Conservation (phyloP, 2,329 filamentous ascomycete genomes). For the Colletotrichum caudatum region DNA sequence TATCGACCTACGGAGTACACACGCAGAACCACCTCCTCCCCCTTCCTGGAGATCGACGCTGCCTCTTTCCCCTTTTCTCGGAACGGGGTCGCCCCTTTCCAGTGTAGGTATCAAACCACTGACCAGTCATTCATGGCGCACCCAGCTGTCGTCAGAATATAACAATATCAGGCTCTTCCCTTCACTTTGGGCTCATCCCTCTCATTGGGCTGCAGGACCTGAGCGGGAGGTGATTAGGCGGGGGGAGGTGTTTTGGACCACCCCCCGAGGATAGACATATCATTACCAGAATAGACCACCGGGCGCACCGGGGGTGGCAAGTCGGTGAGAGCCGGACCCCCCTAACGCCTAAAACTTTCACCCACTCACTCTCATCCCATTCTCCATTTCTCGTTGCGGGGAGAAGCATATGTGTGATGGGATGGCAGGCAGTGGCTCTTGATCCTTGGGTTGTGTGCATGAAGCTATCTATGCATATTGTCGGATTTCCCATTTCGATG, state of each 20-base stretch:
- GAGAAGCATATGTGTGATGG: conserved; percentile 8
- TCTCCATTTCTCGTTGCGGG: conserved; percentile 6
- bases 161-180: not conserved
- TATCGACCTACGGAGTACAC: too few species aligned
- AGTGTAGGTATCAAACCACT: conserved; percentile 8
- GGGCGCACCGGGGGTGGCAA: conserved; percentile 27
- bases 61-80: conserved; percentile 25
- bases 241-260: too few species aligned
- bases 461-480: conserved; percentile 9
- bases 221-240: not conserved
- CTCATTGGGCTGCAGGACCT: conserved; percentile 18
- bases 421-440: not conserved
- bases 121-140: conserved; percentile 12
- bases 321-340: conserved; percentile 35
- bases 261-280: conserved; percentile 7
- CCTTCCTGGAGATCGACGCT: conserved; percentile 29
- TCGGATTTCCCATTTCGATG: conserved; percentile 27
- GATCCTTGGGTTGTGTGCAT: too few species aligned
- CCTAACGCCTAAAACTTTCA: not conserved
- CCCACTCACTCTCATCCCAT: not conserved
- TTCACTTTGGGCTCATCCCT: conserved; percentile 21
- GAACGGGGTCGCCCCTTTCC: not conserved
- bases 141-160: conserved; percentile 6
- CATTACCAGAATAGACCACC: conserved; percentile 28
- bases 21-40: not conserved